phyloP scores from a whole-genome alignment of 176 grass and related monocot genomes.

The Panicum miliaceum region DNA sequence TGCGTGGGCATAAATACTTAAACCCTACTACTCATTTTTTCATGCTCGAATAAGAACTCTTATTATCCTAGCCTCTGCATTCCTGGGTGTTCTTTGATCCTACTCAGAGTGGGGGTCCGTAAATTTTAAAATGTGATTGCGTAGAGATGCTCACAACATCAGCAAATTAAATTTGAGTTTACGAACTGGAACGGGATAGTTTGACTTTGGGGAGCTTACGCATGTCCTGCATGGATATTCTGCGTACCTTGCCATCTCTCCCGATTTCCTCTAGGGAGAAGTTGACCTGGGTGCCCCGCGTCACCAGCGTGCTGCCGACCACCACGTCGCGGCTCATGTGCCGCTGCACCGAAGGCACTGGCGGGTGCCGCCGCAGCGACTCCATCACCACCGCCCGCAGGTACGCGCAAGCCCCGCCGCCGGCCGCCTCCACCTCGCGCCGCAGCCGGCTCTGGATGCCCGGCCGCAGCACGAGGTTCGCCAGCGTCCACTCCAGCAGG shows the following conservation, averaged over 20 bases:
- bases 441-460: conserved; percentile 18
- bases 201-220: background rate
- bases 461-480: conserved; percentile 5
- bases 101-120: no score
- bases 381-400: conserved; percentile 44
- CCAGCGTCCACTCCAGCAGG: conserved; percentile 28
- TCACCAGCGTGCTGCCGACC: background rate
- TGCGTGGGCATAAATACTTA: background rate
- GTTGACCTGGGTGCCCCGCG: conserved; percentile 17
- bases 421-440: conserved; percentile 18
- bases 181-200: background rate
- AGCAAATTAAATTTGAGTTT: no score
- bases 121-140: no score
- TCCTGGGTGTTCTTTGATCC: no score
- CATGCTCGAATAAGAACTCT: no score
- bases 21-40: background rate
- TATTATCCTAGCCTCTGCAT: no score
- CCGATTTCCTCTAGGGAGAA: conserved; percentile 26
- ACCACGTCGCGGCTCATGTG: background rate
- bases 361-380: conserved; percentile 7
- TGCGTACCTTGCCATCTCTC: background rate
- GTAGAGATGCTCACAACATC: no score
- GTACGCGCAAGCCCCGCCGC: conserved; percentile 19
- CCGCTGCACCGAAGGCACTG: conserved; percentile 12
- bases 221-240: background rate